Base-by-base conservation (phyloP, 768 basidiomycete genomes). In the Rhizopogon roseolus region DNA sequence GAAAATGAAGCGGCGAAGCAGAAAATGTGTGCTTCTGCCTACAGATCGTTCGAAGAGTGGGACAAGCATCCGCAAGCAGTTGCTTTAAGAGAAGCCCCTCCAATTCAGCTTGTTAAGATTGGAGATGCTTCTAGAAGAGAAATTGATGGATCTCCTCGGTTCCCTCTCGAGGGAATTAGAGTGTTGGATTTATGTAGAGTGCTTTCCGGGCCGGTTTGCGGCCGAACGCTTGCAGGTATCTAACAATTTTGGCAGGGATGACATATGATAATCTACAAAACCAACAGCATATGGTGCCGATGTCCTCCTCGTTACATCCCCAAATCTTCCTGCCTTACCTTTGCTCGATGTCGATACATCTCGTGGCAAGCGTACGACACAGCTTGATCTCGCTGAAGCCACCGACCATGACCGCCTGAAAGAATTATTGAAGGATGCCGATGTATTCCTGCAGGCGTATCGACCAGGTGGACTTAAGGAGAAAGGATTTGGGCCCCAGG, bases 361-460 rank as follows among this genome's bases (percentile, higher is more conserved):
- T 4, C 72, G 82, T 6, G 82, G 82, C 1, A 86, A 85, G 64
- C 77, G 81, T 39, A 82, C 82, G 0, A 76, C 82, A 0, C 84
- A 85, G 60, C 75, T 85, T 4, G 80, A 85, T 54, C 70, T 86
- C 6, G 71, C 66, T 4, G 41, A 42, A 1, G 22, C 57, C 6
- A 22, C 54, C 1, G 78, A 78, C 50, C 59, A 55, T 8, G 59
- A 62, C 9, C 71, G 50, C 7, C 69, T 83, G 5, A 52, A 52
- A 17, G 41, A 53, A 1, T 73, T 86, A 1, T 65, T 72, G 16
- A 56, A 61, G 40, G 71, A 72, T 25, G 71, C 77, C 0, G 80
- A 85, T 58, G 81, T 85, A 8, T 85, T 86, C 62, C 61, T 86
- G 13, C 84, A 86, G 57, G 74, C 78, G 3, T 85, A 84, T 63